Conservation (phyloP, 2,329 filamentous ascomycete species). For the Dactylellina sp. region DNA sequence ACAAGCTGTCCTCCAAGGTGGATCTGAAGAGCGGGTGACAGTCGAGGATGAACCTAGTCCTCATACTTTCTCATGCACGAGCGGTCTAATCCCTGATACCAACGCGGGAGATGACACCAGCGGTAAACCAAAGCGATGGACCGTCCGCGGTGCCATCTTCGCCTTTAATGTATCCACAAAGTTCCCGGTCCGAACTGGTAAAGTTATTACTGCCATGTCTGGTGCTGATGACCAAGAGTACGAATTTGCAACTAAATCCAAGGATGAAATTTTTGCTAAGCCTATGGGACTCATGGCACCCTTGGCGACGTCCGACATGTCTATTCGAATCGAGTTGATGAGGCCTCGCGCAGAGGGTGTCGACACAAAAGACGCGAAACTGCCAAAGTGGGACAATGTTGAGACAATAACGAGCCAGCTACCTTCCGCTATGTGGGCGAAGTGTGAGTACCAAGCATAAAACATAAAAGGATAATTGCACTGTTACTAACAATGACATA, state of each 20-base stretch:
- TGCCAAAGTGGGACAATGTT: slow-evolving; percentile 19
- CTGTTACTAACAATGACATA: slow-evolving; percentile 10
- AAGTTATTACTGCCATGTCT: slow-evolving; percentile 18
- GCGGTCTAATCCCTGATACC: slow-evolving; percentile 23
- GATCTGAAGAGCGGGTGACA: background rate
- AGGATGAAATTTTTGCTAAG: slow-evolving; percentile 52
- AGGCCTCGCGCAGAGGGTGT: slow-evolving; percentile 9
- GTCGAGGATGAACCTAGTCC: slow-evolving; percentile 17
- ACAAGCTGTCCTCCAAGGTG: slow-evolving; percentile 1
- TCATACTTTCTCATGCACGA: slow-evolving; percentile 29
- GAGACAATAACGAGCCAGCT: slow-evolving; percentile 16
- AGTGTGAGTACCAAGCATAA: slow-evolving; percentile 22
- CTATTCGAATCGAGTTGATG: slow-evolving; percentile 24
- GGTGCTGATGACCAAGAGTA: slow-evolving; percentile 21
- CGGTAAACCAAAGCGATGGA: slow-evolving; percentile 27
- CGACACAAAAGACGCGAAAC: slow-evolving; percentile 24
- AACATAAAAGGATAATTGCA: no score
- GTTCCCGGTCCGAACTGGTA: slow-evolving; percentile 38
- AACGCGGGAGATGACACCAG: slow-evolving; percentile 18
- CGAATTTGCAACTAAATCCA: background rate
- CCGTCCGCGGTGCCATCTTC: slow-evolving; percentile 53
- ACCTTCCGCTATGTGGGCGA: slow-evolving; percentile 14
- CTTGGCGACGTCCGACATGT: slow-evolving; percentile 24
- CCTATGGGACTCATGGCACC: slow-evolving; percentile 42
- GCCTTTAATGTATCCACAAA: slow-evolving; percentile 46